These are phyloP conservation scores for Talaromyces sp. DNA, from an alignment of 2,329 filamentous ascomycete species.

Conservation along the genomic window DNA sequence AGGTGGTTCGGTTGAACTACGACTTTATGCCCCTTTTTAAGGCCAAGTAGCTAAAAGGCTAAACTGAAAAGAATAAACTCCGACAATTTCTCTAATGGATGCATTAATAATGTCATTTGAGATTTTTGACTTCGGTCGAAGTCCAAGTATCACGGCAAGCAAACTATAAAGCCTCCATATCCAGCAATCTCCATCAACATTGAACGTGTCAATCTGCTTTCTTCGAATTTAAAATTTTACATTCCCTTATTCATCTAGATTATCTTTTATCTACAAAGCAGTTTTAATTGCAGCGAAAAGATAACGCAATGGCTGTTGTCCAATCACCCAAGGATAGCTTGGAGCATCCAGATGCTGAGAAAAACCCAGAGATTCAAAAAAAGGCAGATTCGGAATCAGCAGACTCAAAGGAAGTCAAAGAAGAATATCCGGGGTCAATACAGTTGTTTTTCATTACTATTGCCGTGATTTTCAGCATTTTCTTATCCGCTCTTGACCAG, in stretches of 20 bases:
- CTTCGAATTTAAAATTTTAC: background rate
- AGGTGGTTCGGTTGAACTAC: background rate
- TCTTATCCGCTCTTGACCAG: constrained; percentile 5
- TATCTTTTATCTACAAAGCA: background rate
- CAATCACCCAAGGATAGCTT: background rate
- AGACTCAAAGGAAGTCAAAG: background rate
- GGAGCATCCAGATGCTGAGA: background rate
- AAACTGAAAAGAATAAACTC: background rate
- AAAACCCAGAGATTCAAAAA: background rate
- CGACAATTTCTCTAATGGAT: background rate
- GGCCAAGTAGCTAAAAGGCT: background rate
- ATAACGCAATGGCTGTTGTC: background rate
- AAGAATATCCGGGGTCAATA: background rate
- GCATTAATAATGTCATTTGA: background rate
- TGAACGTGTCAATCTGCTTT: background rate
- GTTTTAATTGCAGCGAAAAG: background rate
- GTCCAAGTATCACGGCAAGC: background rate
- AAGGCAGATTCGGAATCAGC: background rate
- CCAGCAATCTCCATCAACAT: background rate
- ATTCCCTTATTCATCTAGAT: background rate
- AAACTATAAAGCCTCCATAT: background rate
- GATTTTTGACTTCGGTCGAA: background rate
- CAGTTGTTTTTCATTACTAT: constrained; percentile 1
- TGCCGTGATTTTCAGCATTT: constrained; percentile 3
- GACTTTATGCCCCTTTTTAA: background rate